Percentiles rank a stretch among this genome's conserved stretches.
Conservation (phyloP, 2,329 filamentous ascomycete species). For the Aspergillus luchuensis region DNA sequence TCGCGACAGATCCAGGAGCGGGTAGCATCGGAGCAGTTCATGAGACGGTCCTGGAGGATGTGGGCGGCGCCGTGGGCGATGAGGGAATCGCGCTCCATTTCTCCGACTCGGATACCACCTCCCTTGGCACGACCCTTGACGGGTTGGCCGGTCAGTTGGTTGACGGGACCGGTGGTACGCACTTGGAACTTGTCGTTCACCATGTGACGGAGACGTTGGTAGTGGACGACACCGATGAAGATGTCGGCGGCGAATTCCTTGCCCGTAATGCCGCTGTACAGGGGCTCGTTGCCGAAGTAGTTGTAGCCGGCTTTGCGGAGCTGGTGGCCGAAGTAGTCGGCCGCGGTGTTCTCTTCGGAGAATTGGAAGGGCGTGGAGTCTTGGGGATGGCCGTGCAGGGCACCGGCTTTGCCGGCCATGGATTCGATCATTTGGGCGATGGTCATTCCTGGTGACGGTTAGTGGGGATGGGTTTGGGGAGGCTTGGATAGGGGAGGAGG, state of each 20-base stretch:
- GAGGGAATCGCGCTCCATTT: conserved; percentile 97
- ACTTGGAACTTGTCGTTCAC: conserved; percentile 99
- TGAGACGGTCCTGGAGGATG: conserved; percentile 87
- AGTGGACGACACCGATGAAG: conserved; percentile 96
- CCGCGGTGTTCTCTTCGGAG: conserved; percentile 86
- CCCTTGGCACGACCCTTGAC: conserved; percentile 96
- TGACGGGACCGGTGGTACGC: conserved; percentile 89
- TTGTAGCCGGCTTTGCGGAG: conserved; percentile 95
- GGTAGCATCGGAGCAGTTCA: conserved; percentile 96
- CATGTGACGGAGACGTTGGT: conserved; percentile 98
- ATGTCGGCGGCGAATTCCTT: conserved; percentile 93
- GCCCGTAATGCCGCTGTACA: conserved; percentile 97
- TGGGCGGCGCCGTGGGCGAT: conserved; percentile 95
- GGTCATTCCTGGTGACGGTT: conserved; percentile 66
- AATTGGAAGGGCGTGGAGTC: conserved; percentile 96
- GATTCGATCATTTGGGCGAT: conserved; percentile 99
- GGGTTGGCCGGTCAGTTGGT: conserved; percentile 86
- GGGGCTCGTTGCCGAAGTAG: conserved; percentile 96
- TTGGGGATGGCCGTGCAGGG: conserved; percentile 92
- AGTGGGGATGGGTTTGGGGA: not conserved
- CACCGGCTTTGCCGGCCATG: conserved; percentile 89
- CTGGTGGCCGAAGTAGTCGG: conserved; percentile 94
- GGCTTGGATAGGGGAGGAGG: not conserved
- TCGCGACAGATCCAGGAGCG: conserved; percentile 84
- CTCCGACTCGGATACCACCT: conserved; percentile 97